phyloP scores from a whole-genome alignment of 176 grass and related monocot genomes.

The Canna indica region DNA sequence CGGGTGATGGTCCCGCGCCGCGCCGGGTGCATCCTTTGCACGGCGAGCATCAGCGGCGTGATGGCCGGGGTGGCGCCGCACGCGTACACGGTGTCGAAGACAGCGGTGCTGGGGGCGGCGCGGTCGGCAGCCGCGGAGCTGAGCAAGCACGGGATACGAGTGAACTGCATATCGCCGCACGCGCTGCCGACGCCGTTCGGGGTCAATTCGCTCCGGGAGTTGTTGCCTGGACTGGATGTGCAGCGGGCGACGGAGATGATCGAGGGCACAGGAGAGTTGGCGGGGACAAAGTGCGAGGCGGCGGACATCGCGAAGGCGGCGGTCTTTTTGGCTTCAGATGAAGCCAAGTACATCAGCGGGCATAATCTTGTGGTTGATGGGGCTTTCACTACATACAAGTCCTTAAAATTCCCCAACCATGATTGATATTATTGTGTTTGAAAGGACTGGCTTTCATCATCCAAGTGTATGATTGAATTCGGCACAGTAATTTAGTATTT shows the following conservation, averaged over 20 bases:
- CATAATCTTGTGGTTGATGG: slow-evolving; percentile 71
- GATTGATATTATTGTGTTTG: neutral
- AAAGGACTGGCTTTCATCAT: too few species aligned
- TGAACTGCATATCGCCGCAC: slow-evolving; percentile 57
- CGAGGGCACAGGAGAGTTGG: slow-evolving; percentile 25
- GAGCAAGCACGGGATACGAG: slow-evolving; percentile 34
- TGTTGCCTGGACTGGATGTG: neutral
- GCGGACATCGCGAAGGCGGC: slow-evolving; percentile 41
- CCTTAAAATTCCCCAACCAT: neutral
- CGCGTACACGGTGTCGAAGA: slow-evolving; percentile 41
- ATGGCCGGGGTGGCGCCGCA: slow-evolving; percentile 8
- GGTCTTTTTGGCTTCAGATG: slow-evolving; percentile 51
- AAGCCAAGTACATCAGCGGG: slow-evolving; percentile 41
- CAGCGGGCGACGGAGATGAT: slow-evolving; percentile 13
- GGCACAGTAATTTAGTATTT: too few species aligned
- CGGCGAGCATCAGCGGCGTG: slow-evolving; percentile 39
- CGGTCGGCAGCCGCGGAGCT: slow-evolving; percentile 32
- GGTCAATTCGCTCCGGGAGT: neutral
- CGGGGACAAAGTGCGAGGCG: slow-evolving; percentile 25
- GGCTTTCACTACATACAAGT: slow-evolving; percentile 27
- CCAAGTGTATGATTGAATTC: too few species aligned
- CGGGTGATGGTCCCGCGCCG: slow-evolving; percentile 54
- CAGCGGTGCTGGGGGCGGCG: slow-evolving; percentile 31
- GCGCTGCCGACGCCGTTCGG: slow-evolving; percentile 29
- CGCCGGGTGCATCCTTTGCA: slow-evolving; percentile 61